phyloP scores from a whole-genome alignment of 2,329 filamentous ascomycete species.

The Aspergillus ibericus region DNA sequence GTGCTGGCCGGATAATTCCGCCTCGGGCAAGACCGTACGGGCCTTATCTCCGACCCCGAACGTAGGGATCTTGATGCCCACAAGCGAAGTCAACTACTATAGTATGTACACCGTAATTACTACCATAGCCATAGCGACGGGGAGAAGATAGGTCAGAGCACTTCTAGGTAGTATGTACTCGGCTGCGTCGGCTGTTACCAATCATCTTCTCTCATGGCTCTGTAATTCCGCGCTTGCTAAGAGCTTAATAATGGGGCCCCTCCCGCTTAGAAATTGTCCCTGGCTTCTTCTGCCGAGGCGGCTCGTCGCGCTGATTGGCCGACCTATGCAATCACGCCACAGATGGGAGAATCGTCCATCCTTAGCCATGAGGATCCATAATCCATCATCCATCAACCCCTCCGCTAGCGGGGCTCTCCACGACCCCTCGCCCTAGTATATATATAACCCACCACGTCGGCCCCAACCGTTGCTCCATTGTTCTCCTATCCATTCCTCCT shows the following conservation, averaged over 20 bases:
- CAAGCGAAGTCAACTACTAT: too few species aligned
- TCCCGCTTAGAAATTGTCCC: background rate
- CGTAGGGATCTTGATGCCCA: too few species aligned
- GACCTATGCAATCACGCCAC: background rate
- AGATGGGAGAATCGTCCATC: background rate
- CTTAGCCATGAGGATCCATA: too few species aligned
- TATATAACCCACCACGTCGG: background rate
- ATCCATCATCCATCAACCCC: too few species aligned
- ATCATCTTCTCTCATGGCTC: background rate
- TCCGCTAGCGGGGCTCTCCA: background rate
- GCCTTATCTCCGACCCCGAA: too few species aligned
- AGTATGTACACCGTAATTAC: too few species aligned
- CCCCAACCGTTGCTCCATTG: background rate
- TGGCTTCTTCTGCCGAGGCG: too few species aligned
- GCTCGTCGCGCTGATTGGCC: background rate
- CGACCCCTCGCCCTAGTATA: background rate
- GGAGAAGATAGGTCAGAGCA: too few species aligned
- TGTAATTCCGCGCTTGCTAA: slow-evolving; percentile 3
- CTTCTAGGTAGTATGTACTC: too few species aligned
- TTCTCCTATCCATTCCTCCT: background rate
- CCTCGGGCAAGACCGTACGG: too few species aligned
- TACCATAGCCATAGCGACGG: too few species aligned
- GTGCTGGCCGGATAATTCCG: background rate
- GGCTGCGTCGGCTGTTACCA: too few species aligned
- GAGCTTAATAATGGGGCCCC: background rate